Base-by-base conservation (phyloP, 208 protist genomes). In the Trypanosomatidae sp. region DNA sequence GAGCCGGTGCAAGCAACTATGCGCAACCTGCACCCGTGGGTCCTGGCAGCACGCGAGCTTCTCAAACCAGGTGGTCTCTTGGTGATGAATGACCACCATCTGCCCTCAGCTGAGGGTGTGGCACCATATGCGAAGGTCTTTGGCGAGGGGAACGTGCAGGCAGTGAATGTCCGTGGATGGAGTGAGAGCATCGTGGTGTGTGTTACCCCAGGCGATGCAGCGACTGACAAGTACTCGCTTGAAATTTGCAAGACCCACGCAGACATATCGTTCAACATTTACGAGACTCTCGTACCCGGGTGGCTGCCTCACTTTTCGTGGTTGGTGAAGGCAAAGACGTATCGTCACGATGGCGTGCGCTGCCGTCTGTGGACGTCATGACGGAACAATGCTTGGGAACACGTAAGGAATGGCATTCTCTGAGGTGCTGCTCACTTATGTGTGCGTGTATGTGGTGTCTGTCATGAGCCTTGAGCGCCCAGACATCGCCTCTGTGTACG, bases 161-260 rank as follows among this genome's bases (percentile, higher is more conserved):
- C 82, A 41, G 85, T 95, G 10, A 95, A 95, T 55, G 50, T 95
- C 70, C 85, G 79, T 58, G 90, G 90, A 4, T 95, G 87, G 87
- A 91, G 88, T 39, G 90, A 95, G 66, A 90, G 87, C 60, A 81
- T 95, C 13, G 79, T 92, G 8, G 77, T 86, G 17, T 87, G 84
- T 65, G 79, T 83, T n/a, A 80, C 83, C 66, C 69, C 79, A 0
- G 82, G 84, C 43, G 52, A 79, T 43, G 33, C 71, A n/a, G 47
- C 15, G 28, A 76, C 70, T 0, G 81, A 86, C 52, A 56, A 49
- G 3, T 28, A 64, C 62, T 64, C 74, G 30, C 43, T 81, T 3
- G 25, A 76, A 12, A 71, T 79, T 55, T 65, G n/a, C 41, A 80
- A 79, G 43, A 41, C n/a, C 2, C 52, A 77, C 9, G 69, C 77